Base-by-base conservation (phyloP, 768 basidiomycete genomes). In the Nidula microcarpa region DNA sequence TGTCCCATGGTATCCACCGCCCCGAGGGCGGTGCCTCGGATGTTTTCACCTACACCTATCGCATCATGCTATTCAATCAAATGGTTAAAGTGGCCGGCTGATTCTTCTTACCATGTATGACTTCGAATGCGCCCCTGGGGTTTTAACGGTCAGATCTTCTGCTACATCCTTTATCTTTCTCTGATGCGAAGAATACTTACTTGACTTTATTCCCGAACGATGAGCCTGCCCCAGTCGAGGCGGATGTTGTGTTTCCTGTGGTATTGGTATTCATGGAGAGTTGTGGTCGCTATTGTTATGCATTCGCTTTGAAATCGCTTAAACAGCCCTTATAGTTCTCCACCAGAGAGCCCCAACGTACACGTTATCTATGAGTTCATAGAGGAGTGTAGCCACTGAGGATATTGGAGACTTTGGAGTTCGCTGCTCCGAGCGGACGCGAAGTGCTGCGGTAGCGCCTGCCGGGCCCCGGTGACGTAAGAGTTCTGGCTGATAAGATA, bases 21-120 rank as follows among this genome's bases (percentile, higher is more conserved):
- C 9, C 72, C 71, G 45, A 79, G 58, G 7, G 69, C 53, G 0
- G 75, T 69, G 6, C 80, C 80, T 23, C 77, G 72, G 5, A 80
- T 52, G 43, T 65, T 72, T 36, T 81, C 79, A 6, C 77, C 75
- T 1, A 74, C 32, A 3, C 79, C 79, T 76, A 53, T 35, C 6
- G 10, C 33, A 17, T 35, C 7, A 18, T 49, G 6, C 17, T 6
- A 49, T 30, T 32, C 17, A 9, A 8, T 49, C 47, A 46, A 49
- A 33, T 33, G 7, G 7, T 6, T 6, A 49, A 30, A 9, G 10
- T 39, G 9, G 37, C n/a, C 18, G 13, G 13, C 8, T 13, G 33
- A 49, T 32, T 7, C 44, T 51, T 11, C 61, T 8, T 54, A 60
- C 76, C 74, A 32, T 77, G 75, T 6, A 72, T 57, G 30, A 72